Evolutionary conservation across 2,329 filamentous ascomycete species (phyloP), one percentile per base, ranked within the genome.

Genomic region (Hymenoscyphus linearis): DNA sequence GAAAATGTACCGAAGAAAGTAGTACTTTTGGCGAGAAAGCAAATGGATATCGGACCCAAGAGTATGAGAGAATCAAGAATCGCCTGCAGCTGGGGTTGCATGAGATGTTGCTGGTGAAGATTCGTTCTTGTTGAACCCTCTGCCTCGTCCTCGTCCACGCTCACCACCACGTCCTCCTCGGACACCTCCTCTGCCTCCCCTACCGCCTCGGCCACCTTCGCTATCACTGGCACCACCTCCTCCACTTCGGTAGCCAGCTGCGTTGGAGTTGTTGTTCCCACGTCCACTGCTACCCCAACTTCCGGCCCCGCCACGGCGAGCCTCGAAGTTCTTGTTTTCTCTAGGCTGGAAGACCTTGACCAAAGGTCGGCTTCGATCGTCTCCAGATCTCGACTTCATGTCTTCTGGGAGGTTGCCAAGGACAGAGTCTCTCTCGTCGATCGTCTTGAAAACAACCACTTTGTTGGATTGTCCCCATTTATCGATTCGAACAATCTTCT

Each of bases 321-420:
- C 78, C 55, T 69, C 76, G 66, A 80, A 84, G 26, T 79, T 72
- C 70, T 82, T 83, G 62, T 71, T 74, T 68, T 84, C 83, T 67
- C 84, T 85, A 54, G 89, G 87, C 71, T 90, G 85, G 77, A 92
- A 96, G 71, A 92, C 84, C 79, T 92, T 92, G 63, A 96, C 86
- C 60, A 91, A 84, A 14, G 91, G 90, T 76, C 89, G 90, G 65
- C 87, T 88, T 65, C 90, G 86, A 65, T 91, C 89, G 69, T 88
- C 87, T 35, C 85, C 73, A 60, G 74, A 82, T 66, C 85, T 83
- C 65, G 86, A 89, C 80, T 93, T 93, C 69, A 88, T 82, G 52
- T 95, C 90, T 14, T 87, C 82, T 4, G 91, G 84, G 62, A 96
- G 81, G 66, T 86, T 86, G 50, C 86, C 83, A 71, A 96, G 82